Evolutionary conservation across 345 rosid genomes (phyloP), one percentile per base, ranked within the genome.

Genomic region (Cardiospermum halicacabum): DNA sequence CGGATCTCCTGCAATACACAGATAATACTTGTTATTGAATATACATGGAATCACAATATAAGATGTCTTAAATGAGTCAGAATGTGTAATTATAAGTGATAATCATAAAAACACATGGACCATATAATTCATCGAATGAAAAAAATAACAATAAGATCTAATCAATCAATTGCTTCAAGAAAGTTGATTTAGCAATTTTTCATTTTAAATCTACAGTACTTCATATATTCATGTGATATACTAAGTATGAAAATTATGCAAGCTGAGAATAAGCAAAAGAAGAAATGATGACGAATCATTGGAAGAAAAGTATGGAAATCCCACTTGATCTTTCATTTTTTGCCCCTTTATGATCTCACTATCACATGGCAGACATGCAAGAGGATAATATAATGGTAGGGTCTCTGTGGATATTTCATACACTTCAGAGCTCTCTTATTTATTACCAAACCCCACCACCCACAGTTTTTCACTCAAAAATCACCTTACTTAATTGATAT

Each of bases 301-400:
- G 30, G 34, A 63, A 50, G 15, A 31, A 62, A 48, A 21, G 66
- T 0, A 48, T 32, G 57, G 45, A 34, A 32, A 48, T 31, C 43
- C n/a, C 36, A 48, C 6, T 11, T 22, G 18, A 48, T 31, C 36
- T 19, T 11, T 31, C 18, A 12, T 8, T 19, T 6, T 10, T 47
- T 22, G 48, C 22, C 50, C 9, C 25, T 42, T 62, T 62, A 21
- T 22, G 57, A 62, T 32, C 53, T 26, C 42, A 5, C 1, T 12
- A 62, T 50, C 66, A 62, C 57, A 62, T 62, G 66, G 66, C 31
- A 13, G 63, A 3, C 56, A 50, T 8, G 47, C 30, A 50, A 62
- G 66, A 19, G 21, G 22, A 11, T 6, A 18, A 50, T 25, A 11
- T 6, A 18, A 50, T 25, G 47, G 47, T 22, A 4, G 66, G 66